Base-by-base conservation (phyloP, 1,284 basidiomycete genomes). In the Trametes sp. region DNA sequence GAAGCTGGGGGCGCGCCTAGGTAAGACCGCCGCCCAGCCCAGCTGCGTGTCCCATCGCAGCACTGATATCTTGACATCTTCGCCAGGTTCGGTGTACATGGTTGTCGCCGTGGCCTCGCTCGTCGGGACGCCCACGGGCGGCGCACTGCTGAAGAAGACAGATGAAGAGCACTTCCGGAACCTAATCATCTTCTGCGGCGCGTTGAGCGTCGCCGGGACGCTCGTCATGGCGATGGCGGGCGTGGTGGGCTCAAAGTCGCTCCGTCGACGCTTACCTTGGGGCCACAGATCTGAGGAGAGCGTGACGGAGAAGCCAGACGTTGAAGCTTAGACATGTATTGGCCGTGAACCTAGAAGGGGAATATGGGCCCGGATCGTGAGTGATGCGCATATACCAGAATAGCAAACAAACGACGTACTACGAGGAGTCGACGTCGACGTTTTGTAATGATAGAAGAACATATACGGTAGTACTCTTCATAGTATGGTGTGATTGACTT, bases 21-120 rank as follows among this genome's bases (percentile, higher is more conserved):
- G 66, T 68, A n/a, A n/a, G n/a, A n/a, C n/a, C n/a, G n/a, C n/a
- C n/a, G n/a, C n/a, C n/a, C n/a, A n/a, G n/a, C n/a, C n/a, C n/a
- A n/a, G n/a, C n/a, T n/a, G n/a, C n/a, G n/a, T n/a, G n/a, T n/a
- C n/a, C n/a, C n/a, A n/a, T n/a, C n/a, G n/a, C n/a, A n/a, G n/a
- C n/a, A n/a, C n/a, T n/a, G n/a, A n/a, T n/a, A n/a, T n/a, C n/a
- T n/a, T n/a, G n/a, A n/a, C 28, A n/a, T 8, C 46, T 24, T 21
- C 84, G 7, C 1, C 83, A 84, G 71, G 87, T 11, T 54, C 61
- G 29, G 49, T 61, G 14, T 67, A 59, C 31, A 58, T 66, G 33
- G 59, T 56, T 53, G 48, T 65, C 38, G 54, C 64, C 6, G 38
- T 64, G 29, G 61, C 63, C 7, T 64, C 63, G 4, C 66, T 67